Evolutionary conservation across 108 stramenopile species (phyloP), one percentile per base, ranked within the genome.

Genomic region (Seminavis robusta): DNA sequence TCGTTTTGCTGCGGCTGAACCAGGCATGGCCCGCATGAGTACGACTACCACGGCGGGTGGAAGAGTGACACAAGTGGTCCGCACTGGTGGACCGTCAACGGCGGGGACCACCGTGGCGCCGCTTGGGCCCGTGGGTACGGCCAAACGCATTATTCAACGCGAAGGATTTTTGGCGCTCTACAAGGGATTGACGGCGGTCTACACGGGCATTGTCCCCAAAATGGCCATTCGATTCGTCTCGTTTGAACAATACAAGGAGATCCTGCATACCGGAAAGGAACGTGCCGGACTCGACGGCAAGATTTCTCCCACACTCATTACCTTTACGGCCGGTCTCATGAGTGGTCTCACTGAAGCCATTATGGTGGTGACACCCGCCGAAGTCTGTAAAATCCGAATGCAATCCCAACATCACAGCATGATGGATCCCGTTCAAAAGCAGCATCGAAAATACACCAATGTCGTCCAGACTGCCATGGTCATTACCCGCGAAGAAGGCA

Each of bases 161-260:
- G 98, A 98, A 75, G 96, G 96, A 26, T 88, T 95, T 47, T 55
- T 81, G 28, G 87, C 95, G n/a, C 74, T 98, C 43, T 98, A 98
- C 93, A 98, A 97, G 71, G 98, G 98, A 21, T 69, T 98, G 33
- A 92, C 90, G 9, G 95, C 98, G 2, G 96, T 98, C 26, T 94
- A 87, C 53, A 87, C 80, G 1, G 96, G 96, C 43, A 95, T 97
- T 43, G 66, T 96, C n/a, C 94, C 94, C 42, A 98, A 98, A 72
- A 97, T 97, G 95, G 94, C 96, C 44, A 90, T 97, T 54, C 94
- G 98, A 33, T 98, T 98, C 69, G 70, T 94, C n/a, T 76, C 83
- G 33, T 98, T 97, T 61, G 96, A 97, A 56, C 71, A 85, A 34
- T 96, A 88, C 76, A 80, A 81, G 59, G 76, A 77, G 17, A n/a